Evolutionary conservation across 106 monocot species (phyloP).

Genomic region (Xerophyta viscosa): DNA sequence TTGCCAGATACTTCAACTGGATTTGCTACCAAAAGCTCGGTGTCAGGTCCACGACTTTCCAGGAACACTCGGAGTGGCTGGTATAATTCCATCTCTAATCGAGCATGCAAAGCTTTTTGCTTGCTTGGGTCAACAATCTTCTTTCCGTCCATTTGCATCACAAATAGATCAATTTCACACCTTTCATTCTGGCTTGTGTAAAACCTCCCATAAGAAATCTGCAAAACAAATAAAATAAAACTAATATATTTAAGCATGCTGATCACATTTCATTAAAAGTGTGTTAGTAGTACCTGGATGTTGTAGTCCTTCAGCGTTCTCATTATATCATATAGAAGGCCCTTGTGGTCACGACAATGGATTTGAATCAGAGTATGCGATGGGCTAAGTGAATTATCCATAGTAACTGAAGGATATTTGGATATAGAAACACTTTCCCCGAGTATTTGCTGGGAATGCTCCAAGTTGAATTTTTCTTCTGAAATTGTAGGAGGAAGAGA

Average conservation of each 20-base stretch:
- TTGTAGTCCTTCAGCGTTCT: conserved; percentile 84
- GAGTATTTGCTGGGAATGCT: conserved; percentile 32
- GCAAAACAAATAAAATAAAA: neutral
- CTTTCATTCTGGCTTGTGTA: conserved; percentile 31
- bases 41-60: conserved; percentile 67
- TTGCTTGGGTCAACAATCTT: conserved; percentile 67
- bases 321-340: conserved; percentile 85
- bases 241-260: conserved; percentile 1
- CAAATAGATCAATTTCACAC: conserved; percentile 82
- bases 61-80: conserved; percentile 53
- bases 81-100: conserved; percentile 54
- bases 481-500: conserved; percentile 32
- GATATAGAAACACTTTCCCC: conserved; percentile 3
- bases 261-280: neutral
- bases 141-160: conserved; percentile 79
- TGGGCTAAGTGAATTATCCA: conserved; percentile 76
- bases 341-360: conserved; percentile 66
- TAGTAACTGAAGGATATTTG: conserved; percentile 32
- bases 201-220: conserved; percentile 89
- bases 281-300: conserved; percentile 48
- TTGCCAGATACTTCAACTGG: conserved; percentile 76
- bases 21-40: conserved; percentile 81
- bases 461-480: conserved; percentile 51
- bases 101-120: conserved; percentile 51
- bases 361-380: conserved; percentile 77